These are phyloP conservation scores for Aspergillus terreus DNA, from an alignment of 2,329 filamentous ascomycete genomes.

Conservation along the genomic window DNA sequence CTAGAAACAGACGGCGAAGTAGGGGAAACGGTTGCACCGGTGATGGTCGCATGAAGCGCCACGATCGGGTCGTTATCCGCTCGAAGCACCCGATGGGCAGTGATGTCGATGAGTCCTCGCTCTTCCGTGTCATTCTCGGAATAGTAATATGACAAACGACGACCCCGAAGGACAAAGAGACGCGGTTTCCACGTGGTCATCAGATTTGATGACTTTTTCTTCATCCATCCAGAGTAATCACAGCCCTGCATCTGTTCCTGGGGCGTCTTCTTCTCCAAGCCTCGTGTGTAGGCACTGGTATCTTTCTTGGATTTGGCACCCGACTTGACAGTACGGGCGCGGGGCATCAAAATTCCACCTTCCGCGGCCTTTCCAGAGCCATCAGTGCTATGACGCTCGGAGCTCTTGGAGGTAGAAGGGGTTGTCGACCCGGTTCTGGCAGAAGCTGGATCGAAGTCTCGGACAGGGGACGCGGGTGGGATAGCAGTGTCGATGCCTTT, in stretches of 20 bases:
- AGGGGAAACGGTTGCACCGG: constrained; percentile 72
- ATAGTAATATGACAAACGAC: constrained; percentile 93
- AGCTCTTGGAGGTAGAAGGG: constrained; percentile 64
- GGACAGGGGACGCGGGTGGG: constrained; percentile 42
- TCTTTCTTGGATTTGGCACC: constrained; percentile 77
- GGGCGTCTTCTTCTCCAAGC: constrained; percentile 75
- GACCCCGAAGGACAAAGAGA: constrained; percentile 89
- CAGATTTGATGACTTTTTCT: constrained; percentile 92
- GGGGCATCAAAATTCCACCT: constrained; percentile 47
- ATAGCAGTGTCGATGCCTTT: constrained; percentile 47
- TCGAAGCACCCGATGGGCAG: constrained; percentile 91
- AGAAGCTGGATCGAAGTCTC: constrained; percentile 59
- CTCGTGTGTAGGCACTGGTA: constrained; percentile 88
- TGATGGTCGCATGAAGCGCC: constrained; percentile 85
- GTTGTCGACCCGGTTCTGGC: constrained; percentile 72
- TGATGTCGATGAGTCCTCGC: constrained; percentile 95
- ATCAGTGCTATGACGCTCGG: constrained; percentile 75
- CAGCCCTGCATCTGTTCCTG: constrained; percentile 79
- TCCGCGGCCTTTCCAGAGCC: constrained; percentile 48
- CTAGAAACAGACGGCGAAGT: constrained; percentile 48
- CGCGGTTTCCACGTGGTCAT: constrained; percentile 98
- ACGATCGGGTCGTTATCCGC: constrained; percentile 89
- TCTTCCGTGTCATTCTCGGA: constrained; percentile 88
- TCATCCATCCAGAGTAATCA: constrained; percentile 99
- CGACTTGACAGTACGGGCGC: constrained; percentile 49